Evolutionary conservation across 192 early-diverging fungal genomes (phyloP), one percentile per base, ranked within the genome.

Genomic region (Rhizoclosmatium globosum): DNA sequence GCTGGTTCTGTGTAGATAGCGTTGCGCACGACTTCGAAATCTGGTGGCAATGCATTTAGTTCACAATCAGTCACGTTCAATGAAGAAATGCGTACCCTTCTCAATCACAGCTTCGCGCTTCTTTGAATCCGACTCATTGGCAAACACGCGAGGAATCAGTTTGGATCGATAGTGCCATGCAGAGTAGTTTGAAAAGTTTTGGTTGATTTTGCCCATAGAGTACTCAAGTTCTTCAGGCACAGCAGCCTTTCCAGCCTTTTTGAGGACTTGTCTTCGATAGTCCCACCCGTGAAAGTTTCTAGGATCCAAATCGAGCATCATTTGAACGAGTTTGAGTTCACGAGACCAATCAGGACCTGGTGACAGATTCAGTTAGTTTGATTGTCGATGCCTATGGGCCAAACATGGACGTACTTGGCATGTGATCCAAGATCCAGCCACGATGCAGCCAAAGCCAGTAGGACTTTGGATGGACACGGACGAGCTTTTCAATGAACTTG

Each of bases 281-380:
- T 94, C 89, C 98, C 98, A 99, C 9, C 95, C 98, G 77, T 99
- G 98, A 76, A 96, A 99, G 86, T 99, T 99, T 62, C 98, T 85
- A 4, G 96, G 89, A 86, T 99, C 98, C 68, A 94, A 56, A 3
- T 93, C 91, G 68, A 99, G 80, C 84, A 99, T 91, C 82, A 90
- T 91, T 42, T 82, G 86, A 6, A 95, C 89, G 68, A 99, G 84
- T 42, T 76, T 82, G 38, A 99, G 82, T 81, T 99, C 98, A 0
- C 81, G 79, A 21, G 88, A 80, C 96, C 96, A 98, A 44, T 87
- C 83, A 15, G 96, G 93, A 2, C 82, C 68, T 79, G 53, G n/a
- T 46, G 67, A 53, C 31, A 31, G 31, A n/a, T 57, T 57, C n/a
- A 11, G 53, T 11, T n/a, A 57, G 31, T 53, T 53, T 53, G 50